Conservation (phyloP, 768 basidiomycete species). For the Kwoniella sp. region DNA sequence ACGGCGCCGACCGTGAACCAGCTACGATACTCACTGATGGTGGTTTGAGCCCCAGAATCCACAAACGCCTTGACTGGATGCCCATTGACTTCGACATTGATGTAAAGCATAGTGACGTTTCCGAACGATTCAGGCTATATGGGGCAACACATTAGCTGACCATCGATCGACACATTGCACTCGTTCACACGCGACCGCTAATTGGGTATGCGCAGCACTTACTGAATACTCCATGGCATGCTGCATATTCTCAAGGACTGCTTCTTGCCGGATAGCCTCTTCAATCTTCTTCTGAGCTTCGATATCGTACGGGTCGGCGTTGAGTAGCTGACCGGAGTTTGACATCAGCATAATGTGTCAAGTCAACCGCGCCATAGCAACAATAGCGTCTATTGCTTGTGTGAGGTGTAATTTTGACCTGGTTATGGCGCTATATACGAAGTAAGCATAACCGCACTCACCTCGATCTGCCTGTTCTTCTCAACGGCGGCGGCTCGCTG, state of each 20-base stretch:
- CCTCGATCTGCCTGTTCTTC: conserved; percentile 60
- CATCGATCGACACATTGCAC: background rate
- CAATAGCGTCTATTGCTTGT: too few species aligned
- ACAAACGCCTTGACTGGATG: conserved; percentile 92
- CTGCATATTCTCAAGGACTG: conserved; percentile 85
- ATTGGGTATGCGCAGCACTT: too few species aligned
- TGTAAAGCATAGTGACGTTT: conserved; percentile 93
- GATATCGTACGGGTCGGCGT: conserved; percentile 85
- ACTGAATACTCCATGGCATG: conserved; percentile 84
- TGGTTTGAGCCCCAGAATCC: conserved; percentile 94
- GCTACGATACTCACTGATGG: conserved; percentile 71
- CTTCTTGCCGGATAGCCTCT: conserved; percentile 85
- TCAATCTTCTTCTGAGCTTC: conserved; percentile 93
- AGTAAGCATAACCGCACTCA: too few species aligned
- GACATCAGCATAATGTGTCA: too few species aligned
- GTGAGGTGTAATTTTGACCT: too few species aligned
- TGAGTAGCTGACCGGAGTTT: conserved; percentile 64
- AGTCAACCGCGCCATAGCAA: too few species aligned
- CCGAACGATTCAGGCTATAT: conserved; percentile 81
- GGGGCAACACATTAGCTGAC: conserved; percentile 3
- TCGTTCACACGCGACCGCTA: too few species aligned
- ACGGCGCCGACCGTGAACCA: background rate
- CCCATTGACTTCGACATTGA: conserved; percentile 89
- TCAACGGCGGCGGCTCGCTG: conserved; percentile 58
- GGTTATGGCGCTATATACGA: too few species aligned